phyloP scores from a whole-genome alignment of 2,329 filamentous ascomycete genomes.

The Scytalidium lignicola region DNA sequence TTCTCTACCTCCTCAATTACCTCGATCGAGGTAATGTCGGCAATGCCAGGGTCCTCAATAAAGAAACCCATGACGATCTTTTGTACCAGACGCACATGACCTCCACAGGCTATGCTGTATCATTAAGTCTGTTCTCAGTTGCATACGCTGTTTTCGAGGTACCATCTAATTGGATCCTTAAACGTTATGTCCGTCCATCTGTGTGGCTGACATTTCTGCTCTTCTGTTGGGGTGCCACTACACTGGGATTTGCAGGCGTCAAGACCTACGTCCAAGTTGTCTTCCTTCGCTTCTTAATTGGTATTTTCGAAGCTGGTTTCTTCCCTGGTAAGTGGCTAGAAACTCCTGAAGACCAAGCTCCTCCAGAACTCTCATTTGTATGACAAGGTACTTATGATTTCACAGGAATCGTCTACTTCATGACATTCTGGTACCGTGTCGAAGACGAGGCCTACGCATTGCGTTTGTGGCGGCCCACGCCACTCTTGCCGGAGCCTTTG shows the following conservation, averaged over 20 bases:
- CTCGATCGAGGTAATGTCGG: slow-evolving; percentile 63
- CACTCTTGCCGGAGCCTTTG: slow-evolving; percentile 3
- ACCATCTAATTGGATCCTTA: slow-evolving; percentile 3
- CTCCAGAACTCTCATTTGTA: too few species aligned
- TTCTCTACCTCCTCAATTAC: slow-evolving; percentile 63
- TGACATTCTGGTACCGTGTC: slow-evolving; percentile 3
- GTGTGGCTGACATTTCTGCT: slow-evolving; percentile 5
- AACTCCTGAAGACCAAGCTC: neutral
- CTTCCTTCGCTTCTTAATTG: slow-evolving; percentile 50
- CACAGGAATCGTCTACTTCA: slow-evolving; percentile 2
- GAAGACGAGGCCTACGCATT: slow-evolving; percentile 2
- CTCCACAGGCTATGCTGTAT: neutral
- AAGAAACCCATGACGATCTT: slow-evolving; percentile 1
- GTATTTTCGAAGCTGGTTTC: slow-evolving; percentile 48
- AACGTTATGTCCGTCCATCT: neutral
- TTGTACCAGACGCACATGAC: slow-evolving; percentile 1
- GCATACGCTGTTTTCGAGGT: slow-evolving; percentile 3
- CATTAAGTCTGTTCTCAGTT: slow-evolving; percentile 1
- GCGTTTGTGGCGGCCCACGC: slow-evolving; percentile 1
- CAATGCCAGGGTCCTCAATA: slow-evolving; percentile 8
- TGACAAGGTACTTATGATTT: neutral
- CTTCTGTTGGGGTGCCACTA: slow-evolving; percentile 5
- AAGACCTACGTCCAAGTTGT: slow-evolving; percentile 48
- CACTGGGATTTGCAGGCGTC: slow-evolving; percentile 26
- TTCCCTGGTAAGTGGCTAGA: slow-evolving; percentile 20